These are phyloP conservation scores for Leptodontidium sp. DNA, from an alignment of 2,329 filamentous ascomycete species.

Conservation along the genomic window DNA sequence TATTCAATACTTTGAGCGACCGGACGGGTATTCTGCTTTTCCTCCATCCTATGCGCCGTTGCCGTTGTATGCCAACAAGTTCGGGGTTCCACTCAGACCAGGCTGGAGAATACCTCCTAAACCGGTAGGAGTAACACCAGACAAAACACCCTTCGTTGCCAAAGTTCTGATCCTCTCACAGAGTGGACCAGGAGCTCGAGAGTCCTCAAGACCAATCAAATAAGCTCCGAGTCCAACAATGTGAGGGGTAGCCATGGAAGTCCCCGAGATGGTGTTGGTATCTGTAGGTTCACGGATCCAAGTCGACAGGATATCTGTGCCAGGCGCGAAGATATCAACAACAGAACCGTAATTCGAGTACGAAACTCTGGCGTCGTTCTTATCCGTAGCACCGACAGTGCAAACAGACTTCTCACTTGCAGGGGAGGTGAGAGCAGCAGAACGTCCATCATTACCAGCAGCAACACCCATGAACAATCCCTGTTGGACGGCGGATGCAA, in stretches of 20 bases:
- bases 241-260: constrained; percentile 15
- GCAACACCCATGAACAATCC: constrained; percentile 13
- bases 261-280: constrained; percentile 10
- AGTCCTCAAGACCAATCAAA: constrained; percentile 8
- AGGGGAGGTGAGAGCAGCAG: not conserved
- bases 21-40: too few relatives aligned
- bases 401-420: constrained; percentile 2
- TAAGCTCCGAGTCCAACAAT: constrained; percentile 15
- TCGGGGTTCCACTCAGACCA: constrained; percentile 4
- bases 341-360: constrained; percentile 14
- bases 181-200: not conserved
- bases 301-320: constrained; percentile 2
- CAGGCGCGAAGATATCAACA: constrained; percentile 10
- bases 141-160: constrained; percentile 8
- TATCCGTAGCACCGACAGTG: constrained; percentile 12
- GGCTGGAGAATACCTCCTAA: not conserved
- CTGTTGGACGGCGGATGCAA: not conserved
- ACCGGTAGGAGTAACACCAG: not conserved
- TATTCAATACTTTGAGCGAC: too few relatives aligned
- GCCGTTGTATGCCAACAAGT: constrained; percentile 16
- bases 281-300: not conserved
- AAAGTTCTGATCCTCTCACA: constrained; percentile 11
- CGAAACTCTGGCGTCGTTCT: constrained; percentile 1
- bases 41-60: not conserved
- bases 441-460: constrained; percentile 6